A percentile compares a stretch with the other conserved stretches of the same genome.
phyloP scores from a whole-genome alignment of 2,329 filamentous ascomycete genomes.

The Xylariaceae sp. region DNA sequence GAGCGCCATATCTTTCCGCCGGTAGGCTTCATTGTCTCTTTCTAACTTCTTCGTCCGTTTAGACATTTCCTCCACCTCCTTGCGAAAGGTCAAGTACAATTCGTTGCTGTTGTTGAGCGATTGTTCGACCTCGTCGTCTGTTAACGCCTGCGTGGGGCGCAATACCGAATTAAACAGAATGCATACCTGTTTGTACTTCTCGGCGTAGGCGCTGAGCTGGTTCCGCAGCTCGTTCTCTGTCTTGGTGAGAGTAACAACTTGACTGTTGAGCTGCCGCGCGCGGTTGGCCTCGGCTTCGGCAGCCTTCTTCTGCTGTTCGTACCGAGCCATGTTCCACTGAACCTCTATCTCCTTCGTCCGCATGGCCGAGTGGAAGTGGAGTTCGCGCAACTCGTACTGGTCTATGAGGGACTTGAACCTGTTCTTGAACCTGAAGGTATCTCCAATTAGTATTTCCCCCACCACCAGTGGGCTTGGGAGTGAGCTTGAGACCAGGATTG shows the following conservation, averaged over 20 bases:
- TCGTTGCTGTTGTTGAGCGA: slow-evolving; percentile 98
- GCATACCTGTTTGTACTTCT: slow-evolving; percentile 98
- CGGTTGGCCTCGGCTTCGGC: slow-evolving; percentile 76
- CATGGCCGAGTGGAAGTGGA: slow-evolving; percentile 88
- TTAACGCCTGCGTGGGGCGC: slow-evolving; percentile 34
- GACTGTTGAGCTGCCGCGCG: slow-evolving; percentile 78
- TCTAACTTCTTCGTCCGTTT: slow-evolving; percentile 97
- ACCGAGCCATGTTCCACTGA: slow-evolving; percentile 81
- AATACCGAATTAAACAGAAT: slow-evolving; percentile 23
- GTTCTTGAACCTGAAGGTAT: slow-evolving; percentile 69
- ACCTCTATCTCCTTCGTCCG: slow-evolving; percentile 95
- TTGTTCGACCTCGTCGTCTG: slow-evolving; percentile 79
- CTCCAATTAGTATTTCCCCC: no score
- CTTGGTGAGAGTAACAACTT: slow-evolving; percentile 93
- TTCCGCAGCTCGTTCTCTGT: slow-evolving; percentile 90
- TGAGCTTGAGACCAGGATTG: neutral
- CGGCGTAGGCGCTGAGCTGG: slow-evolving; percentile 96
- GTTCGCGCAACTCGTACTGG: slow-evolving; percentile 90
- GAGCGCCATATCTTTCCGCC: slow-evolving; percentile 87
- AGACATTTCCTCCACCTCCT: slow-evolving; percentile 99
- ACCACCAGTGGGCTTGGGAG: no score
- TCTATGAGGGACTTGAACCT: slow-evolving; percentile 94
- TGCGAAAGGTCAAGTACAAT: slow-evolving; percentile 90
- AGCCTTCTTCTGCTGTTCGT: slow-evolving; percentile 83
- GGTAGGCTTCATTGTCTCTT: slow-evolving; percentile 89